Conservation (phyloP, 2,329 filamentous ascomycete genomes). For the Pezicula radicicola region DNA sequence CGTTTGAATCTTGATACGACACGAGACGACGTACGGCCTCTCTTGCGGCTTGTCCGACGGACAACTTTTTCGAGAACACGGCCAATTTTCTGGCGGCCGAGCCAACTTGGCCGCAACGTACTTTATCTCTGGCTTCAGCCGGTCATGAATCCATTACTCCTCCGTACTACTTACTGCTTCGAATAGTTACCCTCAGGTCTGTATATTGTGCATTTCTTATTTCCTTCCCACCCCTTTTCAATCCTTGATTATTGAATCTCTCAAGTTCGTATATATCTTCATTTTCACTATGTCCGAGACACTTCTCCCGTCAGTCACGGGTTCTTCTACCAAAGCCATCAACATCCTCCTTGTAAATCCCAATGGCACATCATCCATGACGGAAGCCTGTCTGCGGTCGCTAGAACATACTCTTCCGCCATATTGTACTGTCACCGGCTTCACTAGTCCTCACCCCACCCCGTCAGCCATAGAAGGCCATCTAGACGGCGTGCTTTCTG, state of each 20-base stretch:
- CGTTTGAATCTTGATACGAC: too few species aligned
- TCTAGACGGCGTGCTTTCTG: conserved; percentile 46
- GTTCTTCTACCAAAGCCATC: conserved; percentile 21
- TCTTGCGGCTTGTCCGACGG: too few species aligned
- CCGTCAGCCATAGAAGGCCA: conserved; percentile 49
- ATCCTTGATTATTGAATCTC: background rate
- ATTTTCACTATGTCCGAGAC: conserved; percentile 3
- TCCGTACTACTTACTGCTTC: background rate
- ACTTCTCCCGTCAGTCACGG: conserved; percentile 21
- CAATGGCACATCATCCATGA: conserved; percentile 45
- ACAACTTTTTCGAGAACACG: background rate
- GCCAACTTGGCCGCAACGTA: background rate
- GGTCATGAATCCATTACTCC: background rate
- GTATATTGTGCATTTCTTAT: background rate
- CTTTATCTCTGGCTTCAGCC: background rate
- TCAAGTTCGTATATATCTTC: background rate
- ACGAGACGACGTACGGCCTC: too few species aligned
- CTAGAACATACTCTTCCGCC: conserved; percentile 40
- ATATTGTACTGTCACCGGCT: conserved; percentile 44
- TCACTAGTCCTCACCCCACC: conserved; percentile 45
- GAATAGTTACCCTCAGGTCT: background rate
- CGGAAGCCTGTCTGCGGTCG: conserved; percentile 41
- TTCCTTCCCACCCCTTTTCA: background rate
- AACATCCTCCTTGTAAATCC: conserved; percentile 46
- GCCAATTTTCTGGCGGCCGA: background rate